These are phyloP conservation scores for Xylaria sp. DNA, from an alignment of 2,329 filamentous ascomycete genomes.

Conservation along the genomic window DNA sequence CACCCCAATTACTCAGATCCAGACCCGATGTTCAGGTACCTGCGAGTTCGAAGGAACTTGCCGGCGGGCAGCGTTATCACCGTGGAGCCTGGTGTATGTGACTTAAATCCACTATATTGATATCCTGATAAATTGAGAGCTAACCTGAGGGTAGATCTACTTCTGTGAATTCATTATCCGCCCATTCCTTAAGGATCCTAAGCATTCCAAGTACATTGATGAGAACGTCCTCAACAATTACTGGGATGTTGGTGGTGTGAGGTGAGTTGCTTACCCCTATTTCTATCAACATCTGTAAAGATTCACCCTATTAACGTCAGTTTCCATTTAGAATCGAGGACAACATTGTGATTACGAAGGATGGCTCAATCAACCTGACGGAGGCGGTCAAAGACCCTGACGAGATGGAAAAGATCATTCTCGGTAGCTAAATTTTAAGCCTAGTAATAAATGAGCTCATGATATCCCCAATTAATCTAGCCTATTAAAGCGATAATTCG, in stretches of 20 bases:
- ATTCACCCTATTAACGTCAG: neutral
- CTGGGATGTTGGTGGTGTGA: slow-evolving; percentile 83
- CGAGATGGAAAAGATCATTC: slow-evolving; percentile 68
- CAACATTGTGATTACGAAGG: slow-evolving; percentile 77
- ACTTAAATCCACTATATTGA: too few species aligned
- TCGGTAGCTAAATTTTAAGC: slow-evolving; percentile 20
- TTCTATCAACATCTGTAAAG: neutral
- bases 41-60: slow-evolving; percentile 80
- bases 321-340: slow-evolving; percentile 66
- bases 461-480: neutral
- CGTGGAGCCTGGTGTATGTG: slow-evolving; percentile 85
- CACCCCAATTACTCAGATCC: slow-evolving; percentile 81
- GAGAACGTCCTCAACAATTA: slow-evolving; percentile 77
- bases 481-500: neutral
- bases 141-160: slow-evolving; percentile 69
- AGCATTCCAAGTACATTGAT: slow-evolving; percentile 82
- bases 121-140: too few species aligned
- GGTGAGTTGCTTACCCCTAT: slow-evolving; percentile 55
- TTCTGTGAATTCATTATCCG: slow-evolving; percentile 91
- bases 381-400: slow-evolving; percentile 75
- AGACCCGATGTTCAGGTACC: slow-evolving; percentile 87
- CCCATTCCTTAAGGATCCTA: slow-evolving; percentile 78
- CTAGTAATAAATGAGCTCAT: neutral
- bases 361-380: slow-evolving; percentile 78
- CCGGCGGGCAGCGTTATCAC: slow-evolving; percentile 88